Percentiles rank a stretch among this genome's conserved stretches.
phyloP scores from a whole-genome alignment of 2,329 filamentous ascomycete genomes.

The Ampelomyces quisqualis region DNA sequence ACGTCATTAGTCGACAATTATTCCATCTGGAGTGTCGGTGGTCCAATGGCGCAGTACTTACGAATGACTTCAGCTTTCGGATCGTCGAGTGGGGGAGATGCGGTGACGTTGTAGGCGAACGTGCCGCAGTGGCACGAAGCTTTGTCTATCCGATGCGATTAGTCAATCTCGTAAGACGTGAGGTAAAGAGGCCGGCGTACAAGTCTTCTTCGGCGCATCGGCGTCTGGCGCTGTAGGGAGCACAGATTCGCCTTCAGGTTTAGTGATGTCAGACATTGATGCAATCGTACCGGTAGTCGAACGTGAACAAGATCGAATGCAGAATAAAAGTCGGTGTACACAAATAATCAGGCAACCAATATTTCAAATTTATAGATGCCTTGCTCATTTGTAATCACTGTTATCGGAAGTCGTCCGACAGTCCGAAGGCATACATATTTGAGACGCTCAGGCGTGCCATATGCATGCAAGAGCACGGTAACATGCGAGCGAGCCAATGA shows the following conservation, averaged over 20 bases:
- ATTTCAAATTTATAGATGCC: neutral
- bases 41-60: neutral
- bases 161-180: neutral
- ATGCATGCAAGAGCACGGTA: constrained; percentile 2
- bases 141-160: constrained; percentile 39
- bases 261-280: constrained; percentile 4
- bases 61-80: constrained; percentile 40
- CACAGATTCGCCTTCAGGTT: neutral
- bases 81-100: constrained; percentile 52
- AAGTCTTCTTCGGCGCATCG: constrained; percentile 6
- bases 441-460: neutral
- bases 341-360: too few relatives aligned
- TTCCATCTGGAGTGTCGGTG: neutral
- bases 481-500: constrained; percentile 3
- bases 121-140: constrained; percentile 58
- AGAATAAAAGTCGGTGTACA: too few relatives aligned
- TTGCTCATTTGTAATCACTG: neutral
- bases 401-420: neutral
- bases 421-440: neutral
- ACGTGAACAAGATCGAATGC: too few relatives aligned
- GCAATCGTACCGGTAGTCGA: too few relatives aligned
- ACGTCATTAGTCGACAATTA: neutral
- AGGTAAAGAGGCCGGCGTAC: neutral
- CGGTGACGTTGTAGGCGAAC: constrained; percentile 52
- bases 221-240: constrained; percentile 8